Evolutionary conservation across 2,329 filamentous ascomycete species (phyloP), one percentile per base, ranked within the genome.

Genomic region (Penicillium sp.): DNA sequence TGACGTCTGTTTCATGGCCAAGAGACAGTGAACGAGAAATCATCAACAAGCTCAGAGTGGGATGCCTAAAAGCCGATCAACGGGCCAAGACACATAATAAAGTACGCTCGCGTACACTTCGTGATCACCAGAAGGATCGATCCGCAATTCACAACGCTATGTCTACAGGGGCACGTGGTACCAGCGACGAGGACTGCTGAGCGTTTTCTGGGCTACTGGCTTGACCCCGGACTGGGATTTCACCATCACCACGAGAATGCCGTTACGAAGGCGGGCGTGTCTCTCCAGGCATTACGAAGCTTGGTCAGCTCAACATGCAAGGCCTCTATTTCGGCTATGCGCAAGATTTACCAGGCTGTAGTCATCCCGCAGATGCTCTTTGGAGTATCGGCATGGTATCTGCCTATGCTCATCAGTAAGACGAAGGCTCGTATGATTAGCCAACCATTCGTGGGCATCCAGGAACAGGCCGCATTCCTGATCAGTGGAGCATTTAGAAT

Each of bases 301-400:
- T 9, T 27, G 25, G 25, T 5, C 5, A 5, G 25, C 5, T 51
- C 45, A 5, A 56, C 50, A 1, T 56, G 50, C 50, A 46, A 38
- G 27, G 10, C 30, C 43, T 41, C 51, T 31, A 4, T 46, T 20
- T 6, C 6, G 2, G 44, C 44, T 2, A 56, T 68, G 31, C 50
- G 59, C 11, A 48, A 43, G 45, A 58, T 69, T 30, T 70, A 68
- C 46, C 38, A 63, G 11, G 65, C 54, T 36, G 61, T 67, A 8
- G 50, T 63, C 18, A 53, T 69, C 22, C 64, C 58, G 5, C 58
- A 69, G 52, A 58, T 72, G 27, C 58, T 70, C 27, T 71, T 64
- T 44, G 56, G 60, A 5, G 63, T 60, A 50, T 64, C 58, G 18
- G 58, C 61, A 38, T 70, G 51, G 65, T 56, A 27, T 9, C 25